Percentiles rank a stretch among this genome's conserved stretches.
phyloP scores from a whole-genome alignment of 2,329 filamentous ascomycete genomes.

The Fusarium transvaalense region DNA sequence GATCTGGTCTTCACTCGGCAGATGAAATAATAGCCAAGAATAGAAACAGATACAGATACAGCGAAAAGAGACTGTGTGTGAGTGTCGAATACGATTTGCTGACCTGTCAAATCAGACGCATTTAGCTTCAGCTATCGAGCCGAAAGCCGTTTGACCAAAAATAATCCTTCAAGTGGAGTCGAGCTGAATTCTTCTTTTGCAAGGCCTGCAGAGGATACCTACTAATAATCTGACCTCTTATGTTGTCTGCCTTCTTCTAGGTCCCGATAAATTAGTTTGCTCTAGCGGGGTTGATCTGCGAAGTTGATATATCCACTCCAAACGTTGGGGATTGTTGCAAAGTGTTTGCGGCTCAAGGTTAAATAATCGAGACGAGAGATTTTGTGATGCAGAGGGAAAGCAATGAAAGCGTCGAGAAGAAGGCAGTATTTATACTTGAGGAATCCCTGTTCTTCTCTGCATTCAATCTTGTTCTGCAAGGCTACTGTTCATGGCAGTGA shows the following conservation, averaged over 20 bases:
- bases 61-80: neutral
- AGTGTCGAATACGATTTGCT: constrained; percentile 8
- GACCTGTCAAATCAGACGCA: constrained; percentile 20
- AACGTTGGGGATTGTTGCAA: neutral
- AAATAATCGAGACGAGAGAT: neutral
- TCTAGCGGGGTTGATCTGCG: constrained; percentile 15
- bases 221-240: neutral
- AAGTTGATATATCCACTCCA: constrained; percentile 24
- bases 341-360: neutral
- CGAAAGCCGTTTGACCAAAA: constrained; percentile 13
- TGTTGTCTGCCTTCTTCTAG: neutral
- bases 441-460: constrained; percentile 12
- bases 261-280: constrained; percentile 34
- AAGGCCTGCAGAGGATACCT: constrained; percentile 6
- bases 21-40: neutral
- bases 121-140: constrained; percentile 16
- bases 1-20: constrained; percentile 11
- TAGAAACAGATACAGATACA: neutral
- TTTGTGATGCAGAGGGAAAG: neutral
- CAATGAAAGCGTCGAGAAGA: neutral
- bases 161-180: constrained; percentile 34
- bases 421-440: neutral
- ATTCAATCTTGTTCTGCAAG: neutral
- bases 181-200: constrained; percentile 5
- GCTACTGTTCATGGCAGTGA: neutral